Evolutionary conservation across 192 early-diverging fungal genomes (phyloP), one percentile per base, ranked within the genome.

Genomic region (Podila clonocystis): DNA sequence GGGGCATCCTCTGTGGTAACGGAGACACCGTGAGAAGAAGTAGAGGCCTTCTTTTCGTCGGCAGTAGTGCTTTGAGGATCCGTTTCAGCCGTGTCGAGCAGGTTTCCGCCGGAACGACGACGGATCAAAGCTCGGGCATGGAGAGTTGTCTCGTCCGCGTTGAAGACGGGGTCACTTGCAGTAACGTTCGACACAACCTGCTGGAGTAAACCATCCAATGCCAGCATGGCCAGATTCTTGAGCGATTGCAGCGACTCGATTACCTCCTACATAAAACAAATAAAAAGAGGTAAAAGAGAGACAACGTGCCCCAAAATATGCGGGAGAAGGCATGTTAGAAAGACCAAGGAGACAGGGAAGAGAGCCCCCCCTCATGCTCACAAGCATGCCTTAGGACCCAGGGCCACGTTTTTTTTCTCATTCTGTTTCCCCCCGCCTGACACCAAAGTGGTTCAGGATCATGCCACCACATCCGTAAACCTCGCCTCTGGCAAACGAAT

Each of bases 161-260:
- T 73, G 41, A 73, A 55, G 31, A 76, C 65, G 31, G 72, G 68
- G 41, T 74, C 72, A 28, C 76, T 50, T 36, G 74, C 58, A 45
- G 79, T 69, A 34, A 67, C 68, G 29, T 83, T 83, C 0, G 75
- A 70, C 19, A 87, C 74, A 3, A 88, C 84, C 50, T 90, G 83
- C 15, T 83, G 83, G 3, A 90, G 67, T 28, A 87, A 50, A 31
- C 77, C 67, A 72, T 90, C 86, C 29, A 90, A 64, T 8, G 86
- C 87, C 15, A 85, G 57, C 59, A 90, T 82, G 3, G 83, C 75
- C n/a, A 86, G 66, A 38, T 87, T 65, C 69, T 88, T 90, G 58
- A 88, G 82, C 9, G 86, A 85, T 36, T 80, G 70, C 26, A 90
- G 63, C 3, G 89, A 88, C 31, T 87, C 68, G 17, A 82, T 72